Base-by-base conservation (phyloP, 768 basidiomycete genomes). In the Trametes villosa region DNA sequence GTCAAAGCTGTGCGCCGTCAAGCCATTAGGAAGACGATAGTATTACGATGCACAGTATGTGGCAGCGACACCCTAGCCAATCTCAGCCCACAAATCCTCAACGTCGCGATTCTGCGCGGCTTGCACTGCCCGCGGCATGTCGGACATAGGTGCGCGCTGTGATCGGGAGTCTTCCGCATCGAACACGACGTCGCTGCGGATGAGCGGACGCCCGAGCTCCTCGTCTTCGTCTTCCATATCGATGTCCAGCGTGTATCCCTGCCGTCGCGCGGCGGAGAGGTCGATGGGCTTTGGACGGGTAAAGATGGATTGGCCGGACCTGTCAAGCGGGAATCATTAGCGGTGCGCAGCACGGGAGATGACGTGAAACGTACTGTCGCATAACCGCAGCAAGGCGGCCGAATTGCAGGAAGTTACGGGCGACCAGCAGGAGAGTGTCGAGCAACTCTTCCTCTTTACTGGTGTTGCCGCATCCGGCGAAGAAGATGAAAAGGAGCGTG, bases 381-480 rank as follows among this genome's bases (percentile, higher is more conserved):
- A 98, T 90, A 50, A 98, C 94, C 22, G 92, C 83, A 18, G 95
- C 96, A 18, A 99, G 80, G 26, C 96, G 86, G 29, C 91, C 88
- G 70, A 98, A 98, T 67, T 96, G 94, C 56, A 99, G 83, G 57
- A 94, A 85, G 71, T 98, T 98, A 41, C 96, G 85, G 20, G 91
- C 93, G 65, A 98, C 87, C 27, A 98, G 86, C 26, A 98, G 79
- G 53, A 98, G 77, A 2, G 94, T 97, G 71, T 98, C 97, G 48
- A 98, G 82, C 1, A 98, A 78, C 69, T 97, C 96, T 76, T 99
- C 96, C 69, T 94, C 91, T 76, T 92, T 93, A 72, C 91, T 93
- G 36, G 86, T 85, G 30, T 84, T 70, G 24, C 88, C 89, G 71
- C 94, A 94, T 50, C 89, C 87, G n/a, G 91, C 88, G 71, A 94